Percentiles rank a stretch among this genome's conserved stretches.
Evolutionary conservation across 371 early-diverging fungal species (phyloP).

Genomic region (Mucor sp.): DNA sequence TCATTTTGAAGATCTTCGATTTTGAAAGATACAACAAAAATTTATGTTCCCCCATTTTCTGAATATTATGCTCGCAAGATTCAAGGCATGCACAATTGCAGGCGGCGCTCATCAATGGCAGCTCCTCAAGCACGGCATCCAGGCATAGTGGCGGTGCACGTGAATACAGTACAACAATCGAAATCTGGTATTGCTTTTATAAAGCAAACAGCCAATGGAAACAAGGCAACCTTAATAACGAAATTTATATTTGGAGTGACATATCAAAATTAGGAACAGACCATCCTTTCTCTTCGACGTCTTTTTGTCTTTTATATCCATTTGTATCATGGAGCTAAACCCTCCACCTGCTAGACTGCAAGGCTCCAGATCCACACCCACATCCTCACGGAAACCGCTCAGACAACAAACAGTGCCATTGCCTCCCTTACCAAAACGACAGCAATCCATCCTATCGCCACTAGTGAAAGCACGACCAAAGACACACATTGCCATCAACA

Average conservation of each 20-base stretch:
- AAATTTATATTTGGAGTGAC: neutral
- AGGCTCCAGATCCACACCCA: constrained; percentile 15
- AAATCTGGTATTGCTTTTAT: neutral
- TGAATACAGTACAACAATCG: neutral
- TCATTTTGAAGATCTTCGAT: too few relatives aligned
- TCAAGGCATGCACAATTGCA: too few relatives aligned
- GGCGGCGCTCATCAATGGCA: neutral
- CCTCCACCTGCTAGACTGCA: neutral
- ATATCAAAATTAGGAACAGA: neutral
- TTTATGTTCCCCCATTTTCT: too few relatives aligned
- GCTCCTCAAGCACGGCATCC: neutral
- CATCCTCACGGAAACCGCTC: neutral
- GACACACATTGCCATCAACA: neutral
- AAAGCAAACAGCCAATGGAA: neutral
- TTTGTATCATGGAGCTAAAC: neutral
- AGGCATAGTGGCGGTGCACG: neutral
- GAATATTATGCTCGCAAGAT: too few relatives aligned
- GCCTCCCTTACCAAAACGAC: constrained; percentile 1
- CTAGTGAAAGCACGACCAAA: neutral
- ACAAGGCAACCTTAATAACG: neutral
- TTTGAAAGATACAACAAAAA: too few relatives aligned
- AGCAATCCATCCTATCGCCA: neutral
- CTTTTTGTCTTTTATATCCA: neutral
- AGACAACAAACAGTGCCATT: constrained; percentile 4
- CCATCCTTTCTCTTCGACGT: neutral